phyloP scores from a whole-genome alignment of 2,329 filamentous ascomycete genomes.

The Aspergillus caelatus region DNA sequence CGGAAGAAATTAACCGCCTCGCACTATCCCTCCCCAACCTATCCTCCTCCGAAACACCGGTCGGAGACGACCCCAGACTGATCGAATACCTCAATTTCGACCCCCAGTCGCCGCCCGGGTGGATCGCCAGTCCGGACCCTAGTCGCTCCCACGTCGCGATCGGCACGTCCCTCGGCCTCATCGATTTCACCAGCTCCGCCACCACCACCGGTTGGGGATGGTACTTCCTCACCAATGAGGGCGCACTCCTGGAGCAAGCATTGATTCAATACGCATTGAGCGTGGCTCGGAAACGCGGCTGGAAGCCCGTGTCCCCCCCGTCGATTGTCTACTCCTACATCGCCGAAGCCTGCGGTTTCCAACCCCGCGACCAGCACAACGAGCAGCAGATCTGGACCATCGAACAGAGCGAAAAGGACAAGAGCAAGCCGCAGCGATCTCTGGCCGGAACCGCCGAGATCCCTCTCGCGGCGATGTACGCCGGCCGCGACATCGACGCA shows the following conservation, averaged over 20 bases:
- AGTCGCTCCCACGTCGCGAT: slow-evolving; percentile 81
- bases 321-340: slow-evolving; percentile 92
- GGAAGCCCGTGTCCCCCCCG: slow-evolving; percentile 80
- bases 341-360: slow-evolving; percentile 88
- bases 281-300: slow-evolving; percentile 72
- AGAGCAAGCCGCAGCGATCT: slow-evolving; percentile 68
- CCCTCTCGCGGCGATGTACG: slow-evolving; percentile 87
- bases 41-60: slow-evolving; percentile 74
- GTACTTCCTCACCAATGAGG: slow-evolving; percentile 95
- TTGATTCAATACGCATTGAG: slow-evolving; percentile 82
- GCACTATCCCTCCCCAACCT: slow-evolving; percentile 84
- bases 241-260: slow-evolving; percentile 90
- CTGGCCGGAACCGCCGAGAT: slow-evolving; percentile 94
- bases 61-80: slow-evolving; percentile 65
- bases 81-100: slow-evolving; percentile 79
- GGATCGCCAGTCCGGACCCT: slow-evolving; percentile 28
- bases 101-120: slow-evolving; percentile 47
- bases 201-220: slow-evolving; percentile 93
- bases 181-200: slow-evolving; percentile 83
- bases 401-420: slow-evolving; percentile 66
- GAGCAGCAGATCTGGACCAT: slow-evolving; percentile 91
- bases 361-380: slow-evolving; percentile 84
- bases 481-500: slow-evolving; percentile 68
- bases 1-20: slow-evolving; percentile 69
- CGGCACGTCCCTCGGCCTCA: slow-evolving; percentile 79